phyloP scores from a whole-genome alignment of 768 basidiomycete genomes.

The Xerocomus spinulosus region DNA sequence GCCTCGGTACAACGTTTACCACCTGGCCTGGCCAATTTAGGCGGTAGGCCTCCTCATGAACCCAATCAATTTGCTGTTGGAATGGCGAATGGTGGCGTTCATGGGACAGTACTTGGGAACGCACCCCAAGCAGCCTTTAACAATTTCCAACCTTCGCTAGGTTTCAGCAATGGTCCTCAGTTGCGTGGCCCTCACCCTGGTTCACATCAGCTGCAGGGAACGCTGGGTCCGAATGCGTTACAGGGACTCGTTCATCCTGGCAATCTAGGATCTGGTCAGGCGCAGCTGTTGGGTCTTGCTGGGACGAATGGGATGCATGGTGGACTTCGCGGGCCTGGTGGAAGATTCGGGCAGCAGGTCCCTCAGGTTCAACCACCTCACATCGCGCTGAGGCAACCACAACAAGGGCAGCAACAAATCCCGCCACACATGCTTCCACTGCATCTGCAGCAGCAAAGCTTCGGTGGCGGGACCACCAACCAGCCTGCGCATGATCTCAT shows the following conservation, averaged over 20 bases:
- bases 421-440: slow-evolving; percentile 50
- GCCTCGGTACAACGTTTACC: slow-evolving; percentile 60
- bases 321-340: slow-evolving; percentile 44
- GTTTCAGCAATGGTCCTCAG: slow-evolving; percentile 39
- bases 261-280: slow-evolving; percentile 49
- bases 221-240: slow-evolving; percentile 45
- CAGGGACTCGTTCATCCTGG: slow-evolving; percentile 49
- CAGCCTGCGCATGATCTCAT: slow-evolving; percentile 73
- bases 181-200: slow-evolving; percentile 50
- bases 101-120: slow-evolving; percentile 44
- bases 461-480: slow-evolving; percentile 41
- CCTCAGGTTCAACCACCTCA: slow-evolving; percentile 31
- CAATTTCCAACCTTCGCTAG: slow-evolving; percentile 44
- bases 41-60: slow-evolving; percentile 77
- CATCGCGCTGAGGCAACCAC: slow-evolving; percentile 31
- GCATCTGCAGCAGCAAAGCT: slow-evolving; percentile 59
- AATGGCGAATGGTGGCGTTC: slow-evolving; percentile 44
- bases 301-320: slow-evolving; percentile 43
- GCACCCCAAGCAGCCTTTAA: slow-evolving; percentile 50
- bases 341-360: slow-evolving; percentile 35
- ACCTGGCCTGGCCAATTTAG: slow-evolving; percentile 77
- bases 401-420: slow-evolving; percentile 45
- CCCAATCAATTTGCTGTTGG: slow-evolving; percentile 58
- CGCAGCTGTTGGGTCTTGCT: slow-evolving; percentile 42
- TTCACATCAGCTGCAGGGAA: slow-evolving; percentile 45